Base-by-base conservation (phyloP, 2,329 filamentous ascomycete species). In the Canariomyces notabilis region DNA sequence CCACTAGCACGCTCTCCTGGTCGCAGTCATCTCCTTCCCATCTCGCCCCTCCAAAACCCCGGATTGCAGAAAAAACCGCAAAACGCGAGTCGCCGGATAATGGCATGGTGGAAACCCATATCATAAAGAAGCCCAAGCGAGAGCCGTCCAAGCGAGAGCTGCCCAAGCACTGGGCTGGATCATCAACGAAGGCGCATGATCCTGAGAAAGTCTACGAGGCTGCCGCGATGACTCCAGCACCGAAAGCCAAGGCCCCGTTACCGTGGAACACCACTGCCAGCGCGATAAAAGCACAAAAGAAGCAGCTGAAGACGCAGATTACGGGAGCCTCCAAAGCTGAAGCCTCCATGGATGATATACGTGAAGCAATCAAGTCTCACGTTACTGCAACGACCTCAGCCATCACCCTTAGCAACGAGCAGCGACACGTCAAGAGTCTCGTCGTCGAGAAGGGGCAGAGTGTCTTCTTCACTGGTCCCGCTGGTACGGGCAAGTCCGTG, bases 391-490 rank as follows among this genome's bases (percentile, higher is more conserved):
- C 51, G 34, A n/a, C 51, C 46, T 67, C 79, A 20, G 68, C 75
- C 8, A 76, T 94, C 8, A 83, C 84, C 46, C 73, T 98, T 29
- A 96, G 88, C 62, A 78, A 85, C 11, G 93, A 98, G 63, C 93
- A 98, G 66, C 77, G 80, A 49, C 81, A 87, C 48, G 89, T 98
- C 9, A 72, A 94, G 47, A 82, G 89, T 37, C 72, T 96, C 16
- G 91, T 98, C 8, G 77, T 89, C 6, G 79, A 93, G 18, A 72
- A 87, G 53, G 79, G 79, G 49, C 85, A 89, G 64, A 97, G 91
- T 58, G 90, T 96, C 2, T 98, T 98, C 71, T 98, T 98, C 65
- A 98, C 93, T 1, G 93, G 93, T 57, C 95, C 93, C 49, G 93
- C 93, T 48, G 89, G 85, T 74, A 96, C 93, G 4, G 93, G 93